These are phyloP conservation scores for Mortierella sp. DNA, from an alignment of 371 early-diverging fungal species.

Conservation along the genomic window DNA sequence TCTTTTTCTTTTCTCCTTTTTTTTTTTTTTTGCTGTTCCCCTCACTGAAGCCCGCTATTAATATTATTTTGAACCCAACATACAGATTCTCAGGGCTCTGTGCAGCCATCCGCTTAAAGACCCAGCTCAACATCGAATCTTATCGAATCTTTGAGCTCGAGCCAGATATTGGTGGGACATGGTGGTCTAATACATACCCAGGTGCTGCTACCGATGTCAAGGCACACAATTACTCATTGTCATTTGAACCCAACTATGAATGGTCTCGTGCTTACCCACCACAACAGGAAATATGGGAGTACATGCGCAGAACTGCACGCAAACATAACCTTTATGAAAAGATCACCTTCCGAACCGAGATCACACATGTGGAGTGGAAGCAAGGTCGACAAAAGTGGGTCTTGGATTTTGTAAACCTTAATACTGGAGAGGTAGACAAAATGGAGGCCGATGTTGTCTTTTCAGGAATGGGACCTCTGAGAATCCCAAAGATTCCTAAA, in stretches of 20 bases:
- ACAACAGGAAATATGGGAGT: conserved; percentile 62
- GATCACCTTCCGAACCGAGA: conserved; percentile 60
- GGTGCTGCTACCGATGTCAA: conserved; percentile 71
- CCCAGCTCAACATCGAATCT: conserved; percentile 59
- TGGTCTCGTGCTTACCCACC: conserved; percentile 62
- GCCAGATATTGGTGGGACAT: conserved; percentile 68
- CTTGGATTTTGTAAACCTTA: conserved; percentile 34
- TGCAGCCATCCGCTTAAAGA: conserved; percentile 64
- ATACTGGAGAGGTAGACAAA: conserved; percentile 12
- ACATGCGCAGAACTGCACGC: conserved; percentile 60
- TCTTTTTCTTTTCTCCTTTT: neutral
- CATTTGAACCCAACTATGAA: conserved; percentile 50
- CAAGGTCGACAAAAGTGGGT: conserved; percentile 60
- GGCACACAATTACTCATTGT: conserved; percentile 57
- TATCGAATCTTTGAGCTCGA: conserved; percentile 64
- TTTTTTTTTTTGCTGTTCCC: neutral
- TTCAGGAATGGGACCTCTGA: conserved; percentile 60
- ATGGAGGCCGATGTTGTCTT: conserved; percentile 40
- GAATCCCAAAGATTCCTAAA: conserved; percentile 61
- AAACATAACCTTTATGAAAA: conserved; percentile 60
- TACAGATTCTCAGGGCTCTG: conserved; percentile 66
- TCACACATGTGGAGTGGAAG: conserved; percentile 59
- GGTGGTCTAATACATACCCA: conserved; percentile 71
- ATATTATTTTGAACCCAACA: too few relatives aligned
- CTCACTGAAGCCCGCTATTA: too few relatives aligned